phyloP scores from a whole-genome alignment of 2,329 filamentous ascomycete species.

The Helotiales sp. region DNA sequence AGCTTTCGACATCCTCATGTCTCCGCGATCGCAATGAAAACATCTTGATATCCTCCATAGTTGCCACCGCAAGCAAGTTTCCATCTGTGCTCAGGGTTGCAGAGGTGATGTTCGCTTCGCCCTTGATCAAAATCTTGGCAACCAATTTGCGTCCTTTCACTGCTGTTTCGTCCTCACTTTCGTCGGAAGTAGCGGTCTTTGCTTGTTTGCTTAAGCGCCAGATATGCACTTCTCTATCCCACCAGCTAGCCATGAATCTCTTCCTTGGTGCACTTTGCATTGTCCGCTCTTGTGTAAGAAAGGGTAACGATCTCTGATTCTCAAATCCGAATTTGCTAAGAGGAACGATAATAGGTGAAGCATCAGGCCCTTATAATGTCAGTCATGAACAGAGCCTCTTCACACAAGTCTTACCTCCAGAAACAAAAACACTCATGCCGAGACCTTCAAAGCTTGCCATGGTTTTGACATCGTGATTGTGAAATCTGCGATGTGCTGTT shows the following conservation, averaged over 20 bases:
- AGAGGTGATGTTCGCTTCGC: constrained; percentile 81
- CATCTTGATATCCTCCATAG: constrained; percentile 71
- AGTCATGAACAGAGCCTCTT: constrained; percentile 26
- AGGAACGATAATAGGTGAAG: constrained; percentile 78
- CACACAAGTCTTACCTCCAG: constrained; percentile 65
- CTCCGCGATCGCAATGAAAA: constrained; percentile 65
- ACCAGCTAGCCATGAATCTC: constrained; percentile 85
- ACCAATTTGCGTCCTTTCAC: constrained; percentile 62
- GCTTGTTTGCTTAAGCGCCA: constrained; percentile 58
- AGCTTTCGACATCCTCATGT: constrained; percentile 53
- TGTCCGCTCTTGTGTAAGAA: constrained; percentile 76
- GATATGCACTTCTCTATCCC: constrained; percentile 82
- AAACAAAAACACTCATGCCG: constrained; percentile 82
- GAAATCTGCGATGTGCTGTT: constrained; percentile 81
- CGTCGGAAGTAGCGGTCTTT: constrained; percentile 19
- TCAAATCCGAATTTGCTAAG: constrained; percentile 76
- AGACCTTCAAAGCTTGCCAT: constrained; percentile 87
- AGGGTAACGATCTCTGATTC: constrained; percentile 78
- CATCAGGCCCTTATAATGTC: constrained; percentile 70
- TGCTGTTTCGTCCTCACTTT: constrained; percentile 40
- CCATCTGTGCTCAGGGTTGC: constrained; percentile 72
- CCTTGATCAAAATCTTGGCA: constrained; percentile 66
- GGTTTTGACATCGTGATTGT: constrained; percentile 92
- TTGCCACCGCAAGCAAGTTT: constrained; percentile 73
- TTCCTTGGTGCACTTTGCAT: constrained; percentile 71